Base-by-base conservation (phyloP, 2,329 filamentous ascomycete genomes). In the Penicillium sp. region DNA sequence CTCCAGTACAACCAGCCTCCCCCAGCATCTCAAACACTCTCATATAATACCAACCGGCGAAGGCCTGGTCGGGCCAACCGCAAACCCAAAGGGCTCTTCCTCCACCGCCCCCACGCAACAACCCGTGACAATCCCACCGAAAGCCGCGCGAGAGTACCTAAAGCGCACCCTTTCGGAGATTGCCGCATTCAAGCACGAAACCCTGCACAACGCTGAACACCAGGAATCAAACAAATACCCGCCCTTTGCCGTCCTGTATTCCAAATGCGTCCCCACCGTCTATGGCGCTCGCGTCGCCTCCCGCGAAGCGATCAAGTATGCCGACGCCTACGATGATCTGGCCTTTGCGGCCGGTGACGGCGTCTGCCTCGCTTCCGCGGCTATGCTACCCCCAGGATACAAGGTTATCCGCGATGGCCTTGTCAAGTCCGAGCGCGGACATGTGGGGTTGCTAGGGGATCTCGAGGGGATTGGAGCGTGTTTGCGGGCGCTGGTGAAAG, bases 261-360 rank as follows among this genome's bases (percentile, higher is more conserved):
- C 91, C 60, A 97, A 96, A 75, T 88, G 88, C 26, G 91, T 90
- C 0, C 93, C 93, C 0, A 97, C 93, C 0, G 91, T 96, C 0
- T 92, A 89, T 72, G 92, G 90, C 0, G 92, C 91, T 0, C 88
- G 89, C 49, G 92, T 98, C 0, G 80, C 85, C 15, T 87, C 87
- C 2, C 83, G 85, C 3, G 92, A 94, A 58, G 88, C 85, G 0
- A 97, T 97, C 67, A 85, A 88, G 54, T 87, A 88, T 64, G 81
- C 87, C 0, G 92, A 96, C 75, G 89, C 88, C 0, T 97, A 96
- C 74, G 92, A 96, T 67, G 90, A 96, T 69, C 83, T 98, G 2
- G 86, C 92, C 0, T 97, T 97, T 78, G 90, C 91, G 0, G 90
- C 89, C 23, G 93, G 93, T 2, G 93, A 98, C 73, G 94, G 93